Evolutionary conservation across 805 yeast species (phyloP).

Genomic region (Candida cerambycidarum): DNA sequence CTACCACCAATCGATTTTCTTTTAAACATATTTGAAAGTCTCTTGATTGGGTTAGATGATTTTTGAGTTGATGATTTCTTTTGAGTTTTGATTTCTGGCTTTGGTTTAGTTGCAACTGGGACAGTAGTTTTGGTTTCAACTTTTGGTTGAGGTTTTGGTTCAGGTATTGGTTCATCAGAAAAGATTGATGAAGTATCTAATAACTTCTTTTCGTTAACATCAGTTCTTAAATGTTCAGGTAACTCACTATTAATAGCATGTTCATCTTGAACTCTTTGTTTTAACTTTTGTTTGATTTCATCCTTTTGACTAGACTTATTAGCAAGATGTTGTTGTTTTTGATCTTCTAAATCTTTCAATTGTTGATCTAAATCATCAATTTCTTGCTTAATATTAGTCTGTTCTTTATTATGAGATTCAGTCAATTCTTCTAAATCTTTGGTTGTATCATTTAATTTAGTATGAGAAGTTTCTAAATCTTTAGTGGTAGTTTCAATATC

Average conservation of each 20-base stretch:
- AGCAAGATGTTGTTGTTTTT: constrained; percentile 32
- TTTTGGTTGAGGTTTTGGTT: constrained; percentile 5
- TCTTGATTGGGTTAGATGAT: constrained; percentile 12
- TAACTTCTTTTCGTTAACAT: constrained; percentile 34
- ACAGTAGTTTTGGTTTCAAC: constrained; percentile 14
- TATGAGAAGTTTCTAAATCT: constrained; percentile 32
- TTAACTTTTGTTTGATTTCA: constrained; percentile 30
- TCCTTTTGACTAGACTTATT: constrained; percentile 37
- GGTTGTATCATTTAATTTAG: constrained; percentile 39
- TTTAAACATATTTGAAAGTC: constrained; percentile 16
- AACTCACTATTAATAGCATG: constrained; percentile 47
- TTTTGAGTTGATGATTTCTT: constrained; percentile 14
- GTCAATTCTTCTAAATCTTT: constrained; percentile 39
- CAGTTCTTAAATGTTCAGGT: constrained; percentile 51
- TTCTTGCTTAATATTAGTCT: constrained; percentile 25
- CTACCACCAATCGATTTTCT: constrained; percentile 6
- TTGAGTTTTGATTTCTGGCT: not conserved
- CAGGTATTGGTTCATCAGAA: constrained; percentile 21
- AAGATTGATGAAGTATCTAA: constrained; percentile 42
- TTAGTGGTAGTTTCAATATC: constrained; percentile 33
- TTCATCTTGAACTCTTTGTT: constrained; percentile 44
- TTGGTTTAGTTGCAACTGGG: not conserved
- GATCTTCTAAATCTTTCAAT: constrained; percentile 36
- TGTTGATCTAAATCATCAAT: constrained; percentile 42
- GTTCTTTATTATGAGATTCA: constrained; percentile 23